Conservation (phyloP, 225 moss, liverwort and hornwort genomes). For the Asterella californica region DNA sequence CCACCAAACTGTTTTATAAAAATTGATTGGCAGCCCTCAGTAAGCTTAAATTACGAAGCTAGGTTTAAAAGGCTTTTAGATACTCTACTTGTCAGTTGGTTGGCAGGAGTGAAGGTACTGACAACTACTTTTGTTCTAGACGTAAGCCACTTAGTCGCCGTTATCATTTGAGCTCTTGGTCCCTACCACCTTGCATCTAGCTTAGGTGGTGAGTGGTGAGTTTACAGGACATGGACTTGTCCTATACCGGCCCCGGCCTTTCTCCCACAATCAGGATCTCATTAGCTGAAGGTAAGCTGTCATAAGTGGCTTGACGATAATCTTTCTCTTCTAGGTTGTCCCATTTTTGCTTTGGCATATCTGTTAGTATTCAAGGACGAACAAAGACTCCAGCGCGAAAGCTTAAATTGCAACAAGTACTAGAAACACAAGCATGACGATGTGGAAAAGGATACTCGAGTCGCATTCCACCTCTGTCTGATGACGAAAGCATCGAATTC, state of each 20-base stretch:
- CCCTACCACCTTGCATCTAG: neutral
- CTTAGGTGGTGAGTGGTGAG: neutral
- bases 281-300: neutral
- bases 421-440: neutral
- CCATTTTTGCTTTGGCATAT: slow-evolving; percentile 95
- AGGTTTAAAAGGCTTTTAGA: neutral
- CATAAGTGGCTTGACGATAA: slow-evolving; percentile 14
- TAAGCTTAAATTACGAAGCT: neutral
- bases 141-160: neutral
- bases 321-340: slow-evolving; percentile 80
- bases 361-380: slow-evolving; percentile 45
- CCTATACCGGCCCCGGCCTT: neutral
- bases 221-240: neutral
- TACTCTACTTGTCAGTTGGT: slow-evolving; percentile 3
- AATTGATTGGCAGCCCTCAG: neutral
- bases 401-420: neutral
- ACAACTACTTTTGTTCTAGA: neutral
- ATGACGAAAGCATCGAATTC: slow-evolving; percentile 63
- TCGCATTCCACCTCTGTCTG: slow-evolving; percentile 80
- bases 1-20: neutral
- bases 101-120: neutral
- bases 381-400: neutral
- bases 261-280: neutral
- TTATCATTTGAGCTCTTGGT: neutral
- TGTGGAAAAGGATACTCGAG: slow-evolving; percentile 78